Evolutionary conservation across 2,329 filamentous ascomycete species (phyloP).

Genomic region (Diaporthe sp.): DNA sequence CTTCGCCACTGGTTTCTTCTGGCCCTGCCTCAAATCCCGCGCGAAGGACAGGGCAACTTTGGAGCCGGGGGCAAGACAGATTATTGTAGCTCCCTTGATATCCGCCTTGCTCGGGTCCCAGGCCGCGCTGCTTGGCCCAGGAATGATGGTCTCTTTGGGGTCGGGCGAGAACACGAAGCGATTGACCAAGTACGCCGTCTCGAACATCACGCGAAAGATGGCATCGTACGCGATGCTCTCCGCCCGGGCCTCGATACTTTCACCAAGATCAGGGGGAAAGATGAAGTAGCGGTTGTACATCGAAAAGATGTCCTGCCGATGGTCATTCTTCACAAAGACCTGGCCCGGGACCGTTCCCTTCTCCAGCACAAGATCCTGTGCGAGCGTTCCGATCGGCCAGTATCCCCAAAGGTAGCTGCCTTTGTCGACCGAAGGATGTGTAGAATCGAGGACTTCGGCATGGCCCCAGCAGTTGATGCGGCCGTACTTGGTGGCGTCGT

Average conservation of each 20-base stretch:
- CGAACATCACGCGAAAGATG: constrained; percentile 23
- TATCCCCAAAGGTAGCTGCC: constrained; percentile 32
- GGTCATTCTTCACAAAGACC: constrained; percentile 19
- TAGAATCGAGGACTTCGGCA: constrained; percentile 29
- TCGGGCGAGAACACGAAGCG: constrained; percentile 16
- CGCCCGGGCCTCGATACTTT: neutral
- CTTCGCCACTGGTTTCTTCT: constrained; percentile 11
- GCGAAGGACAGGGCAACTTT: constrained; percentile 18
- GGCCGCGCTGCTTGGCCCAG: neutral
- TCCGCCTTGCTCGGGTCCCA: constrained; percentile 5
- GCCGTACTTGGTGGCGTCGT: constrained; percentile 28
- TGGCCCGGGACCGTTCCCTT: neutral
- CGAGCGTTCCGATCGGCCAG: constrained; percentile 29
- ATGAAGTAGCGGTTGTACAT: constrained; percentile 34
- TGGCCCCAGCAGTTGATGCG: constrained; percentile 34
- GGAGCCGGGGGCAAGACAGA: constrained; percentile 25
- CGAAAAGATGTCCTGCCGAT: constrained; percentile 20
- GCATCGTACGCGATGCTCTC: constrained; percentile 20
- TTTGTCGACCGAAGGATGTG: constrained; percentile 15
- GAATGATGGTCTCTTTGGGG: constrained; percentile 18
- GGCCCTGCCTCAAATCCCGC: constrained; percentile 23
- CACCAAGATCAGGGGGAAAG: neutral
- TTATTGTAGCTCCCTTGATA: neutral
- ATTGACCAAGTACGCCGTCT: constrained; percentile 22
- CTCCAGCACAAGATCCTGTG: constrained; percentile 22